A percentile compares a stretch with the other conserved stretches of the same genome.
These are phyloP conservation scores for Phyllachora maydis DNA, from an alignment of 2,329 filamentous ascomycete genomes.

Conservation along the genomic window DNA sequence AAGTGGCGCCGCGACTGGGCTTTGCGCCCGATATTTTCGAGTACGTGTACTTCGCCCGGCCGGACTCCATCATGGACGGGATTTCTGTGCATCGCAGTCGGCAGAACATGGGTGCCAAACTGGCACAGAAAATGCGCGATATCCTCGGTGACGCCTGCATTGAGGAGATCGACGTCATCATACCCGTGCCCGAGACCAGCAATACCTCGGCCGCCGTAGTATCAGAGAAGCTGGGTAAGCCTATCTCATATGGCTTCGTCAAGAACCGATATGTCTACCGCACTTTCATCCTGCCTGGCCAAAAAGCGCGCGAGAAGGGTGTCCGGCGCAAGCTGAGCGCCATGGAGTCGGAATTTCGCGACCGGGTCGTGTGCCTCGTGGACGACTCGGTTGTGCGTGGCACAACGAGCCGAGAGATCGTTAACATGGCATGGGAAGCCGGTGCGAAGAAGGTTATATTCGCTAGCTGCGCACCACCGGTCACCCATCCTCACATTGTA, in stretches of 20 bases:
- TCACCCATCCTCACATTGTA: slow-evolving; percentile 76
- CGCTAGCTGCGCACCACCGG: slow-evolving; percentile 61
- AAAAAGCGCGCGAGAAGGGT: slow-evolving; percentile 61
- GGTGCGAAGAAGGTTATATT: slow-evolving; percentile 70
- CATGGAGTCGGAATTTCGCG: slow-evolving; percentile 69
- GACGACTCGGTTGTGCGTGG: slow-evolving; percentile 84
- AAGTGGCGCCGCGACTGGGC: slow-evolving; percentile 44
- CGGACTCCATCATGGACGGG: slow-evolving; percentile 67
- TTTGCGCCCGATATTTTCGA: slow-evolving; percentile 81
- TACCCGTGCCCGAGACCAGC: slow-evolving; percentile 55
- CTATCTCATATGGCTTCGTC: slow-evolving; percentile 64
- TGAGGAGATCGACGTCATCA: slow-evolving; percentile 63
- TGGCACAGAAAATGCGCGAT: slow-evolving; percentile 51
- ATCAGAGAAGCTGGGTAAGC: slow-evolving; percentile 54
- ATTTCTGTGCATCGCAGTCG: slow-evolving; percentile 72
- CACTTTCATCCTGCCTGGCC: slow-evolving; percentile 49
- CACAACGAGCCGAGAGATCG: slow-evolving; percentile 48
- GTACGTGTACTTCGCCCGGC: slow-evolving; percentile 71
- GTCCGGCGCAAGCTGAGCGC: slow-evolving; percentile 79
- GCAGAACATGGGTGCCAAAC: slow-evolving; percentile 67
- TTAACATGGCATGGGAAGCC: slow-evolving; percentile 65
- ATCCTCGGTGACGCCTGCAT: slow-evolving; percentile 49
- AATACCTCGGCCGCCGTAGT: slow-evolving; percentile 64
- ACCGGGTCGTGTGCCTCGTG: slow-evolving; percentile 60
- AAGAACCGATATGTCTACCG: slow-evolving; percentile 82